Evolutionary conservation across 371 early-diverging fungal species (phyloP), one percentile per base, ranked within the genome.

Genomic region (Saksenaea oblongispora): DNA sequence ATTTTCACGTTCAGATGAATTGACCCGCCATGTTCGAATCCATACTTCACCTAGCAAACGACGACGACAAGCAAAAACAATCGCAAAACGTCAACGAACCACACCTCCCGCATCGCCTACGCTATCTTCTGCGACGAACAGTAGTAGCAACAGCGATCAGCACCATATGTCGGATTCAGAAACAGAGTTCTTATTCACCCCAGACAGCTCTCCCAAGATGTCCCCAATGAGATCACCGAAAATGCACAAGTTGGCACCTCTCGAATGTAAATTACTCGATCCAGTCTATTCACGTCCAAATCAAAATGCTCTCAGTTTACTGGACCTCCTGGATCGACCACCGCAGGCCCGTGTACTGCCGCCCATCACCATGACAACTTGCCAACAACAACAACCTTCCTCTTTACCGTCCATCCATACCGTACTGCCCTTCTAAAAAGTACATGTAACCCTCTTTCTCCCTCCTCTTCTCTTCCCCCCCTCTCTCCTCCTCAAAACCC

Each of bases 1-100:
- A 15, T 94, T 94, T 74, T 88, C 91, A 31, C 84, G 93, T 57
- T 87, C 87, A 1, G 87, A 89, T 66, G 87, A 87, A 69, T 66
- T 89, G 28, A 87, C 87, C 10, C 79, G 87, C 36, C 89, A 87
- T 69, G 77, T 76, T 64, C 83, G 86, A 63, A 86, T 84, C 57
- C 87, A 89, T 63, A 80, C 84, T 14, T 80, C 84, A 53, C 69
- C 72, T n/a, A 77, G 64, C 56, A 70, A 70, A 39, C 65, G 47
- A 34, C 60, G 65, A 41, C 55, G 62, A 27, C 27, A 56, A 64
- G 35, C 47, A 65, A 72, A 56, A 67, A 66, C 65, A 61, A 65
- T 61, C 54, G 63, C n/a, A n/a, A 59, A 70, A 63, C 60, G 63
- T 37, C 55, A 58, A 57, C 55, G 53, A 63, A 36, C 59, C 59